Evolutionary conservation across 108 stramenopile species (phyloP).

Genomic region (Discostella pseudostelligera): DNA sequence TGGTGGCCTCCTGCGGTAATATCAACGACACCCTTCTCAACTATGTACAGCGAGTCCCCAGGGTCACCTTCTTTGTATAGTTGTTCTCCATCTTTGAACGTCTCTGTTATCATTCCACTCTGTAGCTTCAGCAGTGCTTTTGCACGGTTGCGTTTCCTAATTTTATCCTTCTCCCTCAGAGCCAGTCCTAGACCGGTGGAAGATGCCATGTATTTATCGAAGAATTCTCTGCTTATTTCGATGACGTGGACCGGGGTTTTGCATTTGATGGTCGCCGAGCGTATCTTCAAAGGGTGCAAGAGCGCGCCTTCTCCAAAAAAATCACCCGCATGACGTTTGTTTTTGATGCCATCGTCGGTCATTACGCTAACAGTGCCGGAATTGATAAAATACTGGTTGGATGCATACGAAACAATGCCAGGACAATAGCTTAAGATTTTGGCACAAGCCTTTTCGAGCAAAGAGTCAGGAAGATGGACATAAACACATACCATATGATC

Average conservation of each 20-base stretch:
- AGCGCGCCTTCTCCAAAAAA: conserved; percentile 86
- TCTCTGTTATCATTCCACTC: conserved; percentile 49
- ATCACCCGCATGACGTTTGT: conserved; percentile 57
- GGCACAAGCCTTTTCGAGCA: no score
- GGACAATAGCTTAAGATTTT: no score
- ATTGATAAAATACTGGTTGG: conserved; percentile 68
- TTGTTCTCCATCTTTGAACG: conserved; percentile 39
- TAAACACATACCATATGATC: conserved; percentile 58
- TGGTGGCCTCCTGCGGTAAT: conserved; percentile 36
- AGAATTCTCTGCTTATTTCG: conserved; percentile 84
- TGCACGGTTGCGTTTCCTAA: conserved; percentile 77
- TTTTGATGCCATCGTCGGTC: conserved; percentile 62
- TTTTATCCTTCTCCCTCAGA: conserved; percentile 77
- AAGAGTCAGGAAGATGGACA: no score
- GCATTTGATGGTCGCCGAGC: conserved; percentile 71
- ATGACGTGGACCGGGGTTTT: conserved; percentile 81
- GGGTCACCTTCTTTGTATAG: conserved; percentile 61
- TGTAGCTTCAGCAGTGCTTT: conserved; percentile 77
- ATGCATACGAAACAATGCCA: no score
- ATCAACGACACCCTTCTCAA: conserved; percentile 58
- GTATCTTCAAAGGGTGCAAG: conserved; percentile 57
- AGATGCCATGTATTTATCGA: conserved; percentile 79
- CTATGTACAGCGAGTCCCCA: conserved; percentile 64
- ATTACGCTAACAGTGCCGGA: conserved; percentile 73
- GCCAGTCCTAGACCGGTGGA: conserved; percentile 53